These are phyloP conservation scores for Eugenia klotzschiana DNA, from an alignment of 441 rosid genomes.

Conservation along the genomic window DNA sequence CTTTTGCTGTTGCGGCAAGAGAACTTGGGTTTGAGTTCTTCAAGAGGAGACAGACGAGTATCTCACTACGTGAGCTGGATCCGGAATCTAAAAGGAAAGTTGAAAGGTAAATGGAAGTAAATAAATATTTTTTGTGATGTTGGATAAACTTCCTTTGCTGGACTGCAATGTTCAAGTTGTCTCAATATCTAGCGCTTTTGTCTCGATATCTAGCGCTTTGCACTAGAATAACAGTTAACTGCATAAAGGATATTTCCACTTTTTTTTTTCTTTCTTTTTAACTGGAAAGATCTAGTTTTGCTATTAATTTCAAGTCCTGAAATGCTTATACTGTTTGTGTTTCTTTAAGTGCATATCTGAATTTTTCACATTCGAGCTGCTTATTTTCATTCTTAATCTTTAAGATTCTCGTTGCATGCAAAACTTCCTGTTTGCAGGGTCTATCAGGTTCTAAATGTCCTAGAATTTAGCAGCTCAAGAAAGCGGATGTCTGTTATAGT, in stretches of 20 bases:
- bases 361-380: background rate
- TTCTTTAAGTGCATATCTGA: background rate
- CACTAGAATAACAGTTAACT: background rate
- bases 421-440: background rate
- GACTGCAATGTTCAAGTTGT: background rate
- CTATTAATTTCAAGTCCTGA: background rate
- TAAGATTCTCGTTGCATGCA: background rate
- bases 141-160: background rate
- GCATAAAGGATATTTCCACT: background rate
- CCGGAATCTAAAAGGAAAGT: background rate
- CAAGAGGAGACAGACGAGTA: background rate
- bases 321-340: background rate
- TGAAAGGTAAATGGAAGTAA: background rate
- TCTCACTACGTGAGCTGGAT: background rate
- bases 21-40: background rate
- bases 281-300: background rate
- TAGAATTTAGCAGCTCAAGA: background rate
- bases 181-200: background rate
- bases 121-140: background rate
- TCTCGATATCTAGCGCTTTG: background rate
- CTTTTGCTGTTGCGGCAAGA: background rate
- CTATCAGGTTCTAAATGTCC: conserved; percentile 1
- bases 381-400: background rate
- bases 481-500: conserved; percentile 8
- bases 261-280: background rate